phyloP scores from a whole-genome alignment of 192 early-diverging fungal species.

The Umbelopsis isabellina region DNA sequence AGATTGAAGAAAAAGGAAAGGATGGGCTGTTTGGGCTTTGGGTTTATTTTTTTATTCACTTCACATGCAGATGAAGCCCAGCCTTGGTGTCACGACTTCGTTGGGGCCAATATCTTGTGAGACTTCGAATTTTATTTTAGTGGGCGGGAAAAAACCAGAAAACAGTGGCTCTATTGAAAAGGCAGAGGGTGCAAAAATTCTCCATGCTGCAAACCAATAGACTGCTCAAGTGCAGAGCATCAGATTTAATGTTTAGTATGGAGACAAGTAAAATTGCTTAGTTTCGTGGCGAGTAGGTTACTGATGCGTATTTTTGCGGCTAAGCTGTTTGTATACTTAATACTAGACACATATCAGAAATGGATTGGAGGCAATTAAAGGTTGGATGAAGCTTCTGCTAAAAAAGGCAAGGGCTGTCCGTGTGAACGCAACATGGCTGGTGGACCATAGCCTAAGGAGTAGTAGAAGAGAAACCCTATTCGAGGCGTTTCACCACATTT shows the following conservation, averaged over 20 bases:
- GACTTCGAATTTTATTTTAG: slow-evolving; percentile 2
- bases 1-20: neutral
- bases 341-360: neutral
- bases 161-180: too few relatives aligned
- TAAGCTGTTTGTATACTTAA: neutral
- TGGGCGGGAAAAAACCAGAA: too few relatives aligned
- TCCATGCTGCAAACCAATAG: too few relatives aligned
- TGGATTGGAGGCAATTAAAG: slow-evolving; percentile 15
- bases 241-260: too few relatives aligned
- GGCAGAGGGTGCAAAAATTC: too few relatives aligned
- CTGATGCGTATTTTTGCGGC: neutral
- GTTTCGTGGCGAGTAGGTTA: too few relatives aligned
- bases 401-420: slow-evolving; percentile 11
- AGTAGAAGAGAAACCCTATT: neutral
- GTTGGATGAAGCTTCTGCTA: neutral
- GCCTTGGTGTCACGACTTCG: slow-evolving; percentile 1
- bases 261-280: too few relatives aligned
- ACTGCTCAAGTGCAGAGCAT: too few relatives aligned
- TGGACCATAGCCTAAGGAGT: neutral
- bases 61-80: slow-evolving; percentile 23
- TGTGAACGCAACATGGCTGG: slow-evolving; percentile 16
- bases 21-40: neutral
- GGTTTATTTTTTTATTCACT: neutral
- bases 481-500: neutral
- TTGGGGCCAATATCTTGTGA: slow-evolving; percentile 12